These are phyloP conservation scores for Diaporthe australafricana DNA, from an alignment of 2,329 filamentous ascomycete species.

Conservation along the genomic window DNA sequence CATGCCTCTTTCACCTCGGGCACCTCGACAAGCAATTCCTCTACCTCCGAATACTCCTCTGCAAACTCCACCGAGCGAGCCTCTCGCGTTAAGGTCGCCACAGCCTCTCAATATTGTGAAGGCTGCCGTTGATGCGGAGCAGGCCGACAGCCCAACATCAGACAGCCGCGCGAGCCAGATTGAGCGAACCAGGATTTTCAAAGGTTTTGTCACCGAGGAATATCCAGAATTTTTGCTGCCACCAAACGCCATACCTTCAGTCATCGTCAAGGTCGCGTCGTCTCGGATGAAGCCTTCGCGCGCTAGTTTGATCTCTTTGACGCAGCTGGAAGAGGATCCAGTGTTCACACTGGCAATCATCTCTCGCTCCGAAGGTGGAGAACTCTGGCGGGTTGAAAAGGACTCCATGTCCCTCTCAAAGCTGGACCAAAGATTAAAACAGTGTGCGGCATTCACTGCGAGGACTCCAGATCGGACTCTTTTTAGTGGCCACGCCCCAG, in stretches of 20 bases:
- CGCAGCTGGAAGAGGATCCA: constrained; percentile 87
- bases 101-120: constrained; percentile 55
- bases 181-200: constrained; percentile 71
- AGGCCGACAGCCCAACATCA: constrained; percentile 46
- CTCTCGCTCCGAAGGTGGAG: constrained; percentile 78
- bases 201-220: constrained; percentile 84
- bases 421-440: constrained; percentile 84
- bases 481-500: constrained; percentile 92
- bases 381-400: constrained; percentile 96
- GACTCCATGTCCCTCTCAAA: constrained; percentile 84
- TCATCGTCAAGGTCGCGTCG: constrained; percentile 89
- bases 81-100: constrained; percentile 52
- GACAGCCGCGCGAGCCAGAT: constrained; percentile 49
- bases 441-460: constrained; percentile 76
- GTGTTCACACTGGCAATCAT: constrained; percentile 93
- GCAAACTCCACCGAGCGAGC: constrained; percentile 60
- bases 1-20: constrained; percentile 72
- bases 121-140: constrained; percentile 41
- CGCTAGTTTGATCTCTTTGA: constrained; percentile 83
- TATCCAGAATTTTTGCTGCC: constrained; percentile 87
- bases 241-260: constrained; percentile 87
- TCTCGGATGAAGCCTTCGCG: constrained; percentile 95
- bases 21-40: constrained; percentile 79
- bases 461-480: constrained; percentile 86
- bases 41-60: constrained; percentile 77